A percentile compares a stretch with the other conserved stretches of the same genome.
Conservation (phyloP, 2,329 filamentous ascomycete species). For the Botrytis squamosa region DNA sequence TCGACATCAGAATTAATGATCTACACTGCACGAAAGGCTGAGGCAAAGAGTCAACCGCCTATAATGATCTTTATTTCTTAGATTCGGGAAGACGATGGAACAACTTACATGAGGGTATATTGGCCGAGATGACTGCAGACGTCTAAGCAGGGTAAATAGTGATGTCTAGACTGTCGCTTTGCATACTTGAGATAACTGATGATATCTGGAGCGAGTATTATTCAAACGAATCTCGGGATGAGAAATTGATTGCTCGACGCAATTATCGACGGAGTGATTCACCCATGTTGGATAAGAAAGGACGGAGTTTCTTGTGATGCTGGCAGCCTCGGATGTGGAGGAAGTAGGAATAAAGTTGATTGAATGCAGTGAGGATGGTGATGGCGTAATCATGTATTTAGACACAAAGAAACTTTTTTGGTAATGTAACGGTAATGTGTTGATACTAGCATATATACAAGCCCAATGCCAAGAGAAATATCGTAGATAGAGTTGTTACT, state of each 20-base stretch:
- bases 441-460: neutral
- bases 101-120: constrained; percentile 1
- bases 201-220: neutral
- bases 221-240: neutral
- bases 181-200: neutral
- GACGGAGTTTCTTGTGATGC: neutral
- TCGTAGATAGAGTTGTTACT: neutral
- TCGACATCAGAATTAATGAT: neutral
- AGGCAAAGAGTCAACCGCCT: neutral
- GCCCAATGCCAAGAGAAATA: neutral
- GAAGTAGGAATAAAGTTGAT: neutral
- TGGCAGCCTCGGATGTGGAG: neutral
- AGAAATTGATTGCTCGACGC: too few relatives aligned
- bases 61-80: neutral
- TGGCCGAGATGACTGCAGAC: neutral
- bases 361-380: neutral
- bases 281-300: neutral
- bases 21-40: neutral
- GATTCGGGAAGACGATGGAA: neutral
- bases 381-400: neutral
- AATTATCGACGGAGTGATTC: neutral
- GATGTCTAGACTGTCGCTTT: neutral
- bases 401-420: too few relatives aligned
- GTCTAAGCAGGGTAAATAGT: neutral
- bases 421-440: neutral